Evolutionary conservation across 352 stramenopile species (phyloP), one percentile per base, ranked within the genome.

Genomic region (Phytophthora rubi): DNA sequence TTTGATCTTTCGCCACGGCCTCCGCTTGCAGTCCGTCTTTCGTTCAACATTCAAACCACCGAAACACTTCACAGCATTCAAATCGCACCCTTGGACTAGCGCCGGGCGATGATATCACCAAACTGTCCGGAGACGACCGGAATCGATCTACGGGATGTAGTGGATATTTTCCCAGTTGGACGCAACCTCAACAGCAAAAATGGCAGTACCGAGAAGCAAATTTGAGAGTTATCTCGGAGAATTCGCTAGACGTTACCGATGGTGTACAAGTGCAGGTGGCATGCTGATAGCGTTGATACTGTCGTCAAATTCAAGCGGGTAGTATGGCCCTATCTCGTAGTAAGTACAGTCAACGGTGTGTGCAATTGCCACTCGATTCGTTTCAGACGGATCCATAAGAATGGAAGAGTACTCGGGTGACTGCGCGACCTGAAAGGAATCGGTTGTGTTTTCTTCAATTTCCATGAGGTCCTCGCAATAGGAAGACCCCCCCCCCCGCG

Each of bases 271-370:
- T n/a, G 42, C 3, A 12, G 42, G 42, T 10, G 33, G 18, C 26
- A 21, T 23, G n/a, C 39, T 62, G 37, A 53, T 62, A 9, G 55
- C 39, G 30, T 53, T 62, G 12, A 53, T 28, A 28, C 9, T 53
- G 26, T 62, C 55, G 35, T 52, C 39, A 9, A 28, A 23, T 1
- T 5, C 55, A 4, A 62, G 37, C 0, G 55, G 39, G 39, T 62
- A 62, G 10, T 53, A 48, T 9, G 37, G 37, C 1, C 35, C 35
- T 42, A 15, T 42, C 10, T 16, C 35, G 35, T 42, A 42, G 9
- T 42, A 6, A 10, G 35, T 12, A 18, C 18, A 16, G 13, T 33
- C 54, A 39, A 35, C 26, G 52, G 18, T n/a, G 13, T 21, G n/a
- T 37, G 9, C 12, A 42, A 42, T 42, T 12, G 35, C 10, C 9